Conservation (phyloP, 352 stramenopile species). For the Pythium biforme region DNA sequence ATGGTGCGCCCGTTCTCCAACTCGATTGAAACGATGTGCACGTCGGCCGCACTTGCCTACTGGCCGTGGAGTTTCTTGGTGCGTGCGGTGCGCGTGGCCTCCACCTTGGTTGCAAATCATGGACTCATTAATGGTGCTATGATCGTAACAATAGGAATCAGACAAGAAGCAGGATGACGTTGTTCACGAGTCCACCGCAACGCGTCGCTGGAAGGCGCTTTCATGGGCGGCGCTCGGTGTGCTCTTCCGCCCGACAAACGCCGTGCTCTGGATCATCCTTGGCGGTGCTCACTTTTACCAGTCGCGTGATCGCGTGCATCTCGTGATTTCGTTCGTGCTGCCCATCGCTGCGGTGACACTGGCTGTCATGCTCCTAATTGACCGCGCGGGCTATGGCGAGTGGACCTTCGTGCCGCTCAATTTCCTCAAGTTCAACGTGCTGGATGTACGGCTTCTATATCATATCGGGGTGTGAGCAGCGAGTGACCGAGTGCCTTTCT, state of each 20-base stretch:
- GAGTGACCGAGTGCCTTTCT: background rate
- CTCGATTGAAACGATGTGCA: conserved; percentile 81
- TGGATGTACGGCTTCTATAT: conserved; percentile 45
- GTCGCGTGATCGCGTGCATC: conserved; percentile 33
- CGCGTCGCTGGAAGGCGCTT: conserved; percentile 36
- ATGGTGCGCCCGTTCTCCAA: conserved; percentile 88
- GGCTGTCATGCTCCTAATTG: conserved; percentile 65
- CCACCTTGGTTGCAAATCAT: no score
- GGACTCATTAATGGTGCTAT: conserved; percentile 8
- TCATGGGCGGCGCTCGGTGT: conserved; percentile 65
- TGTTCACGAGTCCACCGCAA: background rate
- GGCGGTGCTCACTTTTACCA: conserved; percentile 55
- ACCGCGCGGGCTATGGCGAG: conserved; percentile 70
- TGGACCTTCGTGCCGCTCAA: conserved; percentile 87
- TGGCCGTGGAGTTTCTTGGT: conserved; percentile 82
- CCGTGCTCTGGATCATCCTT: conserved; percentile 73
- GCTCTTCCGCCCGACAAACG: conserved; percentile 81
- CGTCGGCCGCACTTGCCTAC: conserved; percentile 60
- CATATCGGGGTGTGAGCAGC: background rate
- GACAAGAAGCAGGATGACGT: conserved; percentile 31
- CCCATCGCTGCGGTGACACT: conserved; percentile 59
- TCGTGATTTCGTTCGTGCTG: conserved; percentile 49
- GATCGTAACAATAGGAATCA: conserved; percentile 2
- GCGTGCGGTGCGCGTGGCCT: background rate
- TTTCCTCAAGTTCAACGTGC: conserved; percentile 86